Evolutionary conservation across 495 filamentous ascomycete genomes (phyloP).

Genomic region (Podospora sp.): DNA sequence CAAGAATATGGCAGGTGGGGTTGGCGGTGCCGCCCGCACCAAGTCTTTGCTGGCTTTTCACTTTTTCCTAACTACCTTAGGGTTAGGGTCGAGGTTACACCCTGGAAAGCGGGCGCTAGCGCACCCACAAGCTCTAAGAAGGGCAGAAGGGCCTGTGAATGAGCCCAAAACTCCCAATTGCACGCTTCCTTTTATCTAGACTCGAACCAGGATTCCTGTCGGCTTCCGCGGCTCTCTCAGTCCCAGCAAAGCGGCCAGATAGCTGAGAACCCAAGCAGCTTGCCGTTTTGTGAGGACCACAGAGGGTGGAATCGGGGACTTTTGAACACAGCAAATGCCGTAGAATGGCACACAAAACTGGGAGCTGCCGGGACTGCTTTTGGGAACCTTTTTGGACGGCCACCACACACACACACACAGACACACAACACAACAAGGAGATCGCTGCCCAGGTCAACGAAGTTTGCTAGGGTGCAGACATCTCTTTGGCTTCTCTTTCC

Average conservation of each 20-base stretch:
- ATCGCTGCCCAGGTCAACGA: too few species aligned
- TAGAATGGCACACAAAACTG: conserved; percentile 6
- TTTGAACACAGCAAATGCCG: neutral
- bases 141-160: neutral
- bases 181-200: neutral
- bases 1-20: conserved; percentile 7
- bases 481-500: neutral
- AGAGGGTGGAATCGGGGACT: neutral
- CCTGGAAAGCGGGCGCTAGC: neutral
- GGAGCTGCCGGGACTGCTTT: neutral
- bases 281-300: neutral
- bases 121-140: neutral
- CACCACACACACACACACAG: neutral
- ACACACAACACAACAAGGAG: neutral
- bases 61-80: conserved; percentile 1
- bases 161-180: neutral
- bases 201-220: neutral
- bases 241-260: neutral
- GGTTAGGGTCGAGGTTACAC: conserved; percentile 3
- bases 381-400: neutral
- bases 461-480: too few species aligned
- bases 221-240: neutral
- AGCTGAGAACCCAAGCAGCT: neutral
- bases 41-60: neutral
- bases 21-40: neutral